Evolutionary conservation across 2,329 filamentous ascomycete species (phyloP), one percentile per base, ranked within the genome.

Genomic region (Aspergillus transmontanensis): DNA sequence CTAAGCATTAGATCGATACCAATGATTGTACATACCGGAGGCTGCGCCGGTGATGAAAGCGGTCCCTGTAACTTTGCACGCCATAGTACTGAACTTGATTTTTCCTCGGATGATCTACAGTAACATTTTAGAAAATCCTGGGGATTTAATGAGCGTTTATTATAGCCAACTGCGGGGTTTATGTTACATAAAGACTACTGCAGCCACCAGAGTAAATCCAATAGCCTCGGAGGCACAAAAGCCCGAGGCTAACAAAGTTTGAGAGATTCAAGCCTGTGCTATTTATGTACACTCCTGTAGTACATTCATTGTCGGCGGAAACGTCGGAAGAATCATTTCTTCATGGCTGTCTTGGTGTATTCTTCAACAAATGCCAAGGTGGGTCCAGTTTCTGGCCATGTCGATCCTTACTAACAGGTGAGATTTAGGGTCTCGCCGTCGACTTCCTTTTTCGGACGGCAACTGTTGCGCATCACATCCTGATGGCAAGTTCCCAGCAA

Each of bases 41-140:
- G 54, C 71, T 11, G 57, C 69, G 9, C 71, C 70, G 1, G 71
- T 73, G 62, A 73, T 73, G 45, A 73, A 71, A 10, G 71, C 71
- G 12, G 66, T 70, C 59, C 71, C 71, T n/a, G 66, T 59, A n/a
- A 73, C 63, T 6, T 67, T 59, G 34, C 59, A 66, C 16, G 65
- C 36, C 63, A 70, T 70, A 7, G 14, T 51, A 11, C 6, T 10
- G 12, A 30, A 7, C 1, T 32, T n/a, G 7, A 51, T n/a, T 11
- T 7, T 10, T n/a, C 26, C 26, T n/a, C 2, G 30, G 16, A 34
- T 34, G 48, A 26, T 51, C 48, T 11, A 51, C 10, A 2, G 26
- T 11, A 34, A 2, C 19, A 50, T 10, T 26, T n/a, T 32, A 5
- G 12, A 32, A 21, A 16, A n/a, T 7, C 5, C 7, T 14, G 48